Percentiles rank a stretch among this genome's conserved stretches.
phyloP scores from a whole-genome alignment of 2,329 filamentous ascomycete genomes.

The Neofusicoccum laricinum region DNA sequence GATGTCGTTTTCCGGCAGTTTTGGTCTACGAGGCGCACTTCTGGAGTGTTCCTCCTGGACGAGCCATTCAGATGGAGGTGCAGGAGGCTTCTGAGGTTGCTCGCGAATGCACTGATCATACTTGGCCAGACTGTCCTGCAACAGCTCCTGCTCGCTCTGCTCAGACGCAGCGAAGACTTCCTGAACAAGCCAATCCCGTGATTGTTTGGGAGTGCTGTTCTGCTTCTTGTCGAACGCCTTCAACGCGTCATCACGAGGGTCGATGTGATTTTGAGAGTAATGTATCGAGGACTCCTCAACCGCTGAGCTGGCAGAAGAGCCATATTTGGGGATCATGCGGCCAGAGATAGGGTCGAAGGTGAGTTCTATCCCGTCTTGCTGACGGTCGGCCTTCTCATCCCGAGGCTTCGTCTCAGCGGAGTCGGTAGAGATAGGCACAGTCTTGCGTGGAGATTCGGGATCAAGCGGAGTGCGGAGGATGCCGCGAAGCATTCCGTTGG shows the following conservation, averaged over 20 bases:
- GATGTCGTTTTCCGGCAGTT: constrained; percentile 36
- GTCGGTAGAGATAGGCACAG: constrained; percentile 21
- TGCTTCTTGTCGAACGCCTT: constrained; percentile 6
- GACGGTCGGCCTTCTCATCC: not conserved
- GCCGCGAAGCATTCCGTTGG: constrained; percentile 32
- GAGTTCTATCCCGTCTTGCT: not conserved
- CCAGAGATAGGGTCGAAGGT: constrained; percentile 38
- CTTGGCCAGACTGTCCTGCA: not conserved
- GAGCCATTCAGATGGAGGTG: constrained; percentile 7
- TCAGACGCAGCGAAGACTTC: not conserved
- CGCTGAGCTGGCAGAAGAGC: not conserved
- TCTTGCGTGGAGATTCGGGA: constrained; percentile 12
- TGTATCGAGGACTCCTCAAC: constrained; percentile 17
- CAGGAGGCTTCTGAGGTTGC: not conserved
- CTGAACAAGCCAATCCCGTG: not conserved
- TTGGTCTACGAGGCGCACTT: not conserved
- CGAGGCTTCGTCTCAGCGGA: not conserved
- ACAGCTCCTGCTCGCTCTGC: not conserved
- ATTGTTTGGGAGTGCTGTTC: not conserved
- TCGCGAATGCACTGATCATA: not conserved
- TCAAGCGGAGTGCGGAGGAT: constrained; percentile 32
- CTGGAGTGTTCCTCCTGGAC: not conserved
- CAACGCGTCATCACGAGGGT: constrained; percentile 9
- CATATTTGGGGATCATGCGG: constrained; percentile 30
- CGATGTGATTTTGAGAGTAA: constrained; percentile 1